These are phyloP conservation scores for Tetradesmus lagerheimii DNA, from an alignment of 139 green algal genomes.

Conservation along the genomic window DNA sequence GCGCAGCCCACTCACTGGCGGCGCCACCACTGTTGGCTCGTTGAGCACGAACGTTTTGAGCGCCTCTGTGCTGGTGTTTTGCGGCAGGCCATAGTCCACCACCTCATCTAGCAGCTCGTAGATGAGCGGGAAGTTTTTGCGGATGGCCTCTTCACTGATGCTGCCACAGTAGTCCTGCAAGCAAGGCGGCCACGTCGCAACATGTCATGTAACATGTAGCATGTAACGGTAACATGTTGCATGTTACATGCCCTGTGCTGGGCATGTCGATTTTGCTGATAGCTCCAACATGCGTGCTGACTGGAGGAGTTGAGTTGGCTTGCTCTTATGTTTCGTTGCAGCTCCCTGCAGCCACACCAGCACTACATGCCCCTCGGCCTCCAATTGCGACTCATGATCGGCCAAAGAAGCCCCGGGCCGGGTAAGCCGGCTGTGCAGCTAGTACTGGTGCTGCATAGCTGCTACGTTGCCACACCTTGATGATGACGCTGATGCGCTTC, in stretches of 20 bases:
- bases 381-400: too few relatives aligned
- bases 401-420: too few relatives aligned
- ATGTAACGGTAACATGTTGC: background rate
- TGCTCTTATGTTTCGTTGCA: too few relatives aligned
- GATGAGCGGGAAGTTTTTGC: conserved; percentile 96
- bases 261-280: too few relatives aligned
- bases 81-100: conserved; percentile 90
- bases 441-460: background rate
- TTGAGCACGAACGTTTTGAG: conserved; percentile 96
- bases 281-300: too few relatives aligned
- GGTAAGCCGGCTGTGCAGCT: too few relatives aligned
- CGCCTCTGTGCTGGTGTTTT: conserved; percentile 91
- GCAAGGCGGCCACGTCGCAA: too few relatives aligned
- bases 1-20: conserved; percentile 37
- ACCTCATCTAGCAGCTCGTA: conserved; percentile 99
- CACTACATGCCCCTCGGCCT: background rate
- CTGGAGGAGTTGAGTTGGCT: too few relatives aligned
- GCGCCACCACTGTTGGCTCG: conserved; percentile 83
- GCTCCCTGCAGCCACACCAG: background rate
- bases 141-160: conserved; percentile 93
- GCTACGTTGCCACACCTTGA: conserved; percentile 68
- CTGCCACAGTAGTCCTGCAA: conserved; percentile 89
- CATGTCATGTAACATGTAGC: background rate
- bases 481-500: conserved; percentile 86
- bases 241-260: background rate